A percentile compares a stretch with the other conserved stretches of the same genome.
These are phyloP conservation scores for Xylariaceae sp. DNA, from an alignment of 2,329 filamentous ascomycete genomes.

Conservation along the genomic window DNA sequence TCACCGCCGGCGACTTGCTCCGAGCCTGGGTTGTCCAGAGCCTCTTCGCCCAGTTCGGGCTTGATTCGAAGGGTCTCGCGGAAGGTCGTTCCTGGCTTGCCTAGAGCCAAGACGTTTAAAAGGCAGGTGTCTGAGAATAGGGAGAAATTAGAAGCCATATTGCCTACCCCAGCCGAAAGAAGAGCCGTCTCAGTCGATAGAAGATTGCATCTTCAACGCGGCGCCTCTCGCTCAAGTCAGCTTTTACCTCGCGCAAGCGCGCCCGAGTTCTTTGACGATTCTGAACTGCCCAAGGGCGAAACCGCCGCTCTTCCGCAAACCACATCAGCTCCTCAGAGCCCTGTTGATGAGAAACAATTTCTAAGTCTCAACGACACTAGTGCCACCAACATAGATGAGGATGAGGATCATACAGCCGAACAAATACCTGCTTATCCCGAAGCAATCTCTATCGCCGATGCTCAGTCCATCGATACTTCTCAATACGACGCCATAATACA, in stretches of 20 bases:
- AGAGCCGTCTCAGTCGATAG: conserved; percentile 73
- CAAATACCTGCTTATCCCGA: conserved; percentile 29
- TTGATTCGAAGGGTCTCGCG: conserved; percentile 54
- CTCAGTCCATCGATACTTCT: conserved; percentile 57
- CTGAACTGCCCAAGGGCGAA: conserved; percentile 38
- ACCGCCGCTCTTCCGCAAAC: conserved; percentile 33
- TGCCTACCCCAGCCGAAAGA: conserved; percentile 69
- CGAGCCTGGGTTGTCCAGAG: conserved; percentile 35
- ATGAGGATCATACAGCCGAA: conserved; percentile 40
- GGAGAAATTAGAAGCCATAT: conserved; percentile 72
- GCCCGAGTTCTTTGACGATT: conserved; percentile 51
- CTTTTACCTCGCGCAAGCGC: conserved; percentile 56
- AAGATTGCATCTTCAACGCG: conserved; percentile 47
- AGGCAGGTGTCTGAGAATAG: conserved; percentile 83
- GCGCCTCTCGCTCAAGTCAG: conserved; percentile 43
- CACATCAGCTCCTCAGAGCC: conserved; percentile 42
- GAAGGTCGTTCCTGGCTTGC: conserved; percentile 78
- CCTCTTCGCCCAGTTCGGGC: conserved; percentile 38
- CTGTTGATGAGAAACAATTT: conserved; percentile 44
- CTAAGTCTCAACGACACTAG: conserved; percentile 36
- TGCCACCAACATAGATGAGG: conserved; percentile 30
- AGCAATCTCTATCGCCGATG: conserved; percentile 45
- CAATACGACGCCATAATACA: conserved; percentile 71
- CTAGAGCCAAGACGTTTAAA: conserved; percentile 79
- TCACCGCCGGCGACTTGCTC: conserved; percentile 33